Base-by-base conservation (phyloP, 352 stramenopile genomes). In the Phytophthora nicotianae region DNA sequence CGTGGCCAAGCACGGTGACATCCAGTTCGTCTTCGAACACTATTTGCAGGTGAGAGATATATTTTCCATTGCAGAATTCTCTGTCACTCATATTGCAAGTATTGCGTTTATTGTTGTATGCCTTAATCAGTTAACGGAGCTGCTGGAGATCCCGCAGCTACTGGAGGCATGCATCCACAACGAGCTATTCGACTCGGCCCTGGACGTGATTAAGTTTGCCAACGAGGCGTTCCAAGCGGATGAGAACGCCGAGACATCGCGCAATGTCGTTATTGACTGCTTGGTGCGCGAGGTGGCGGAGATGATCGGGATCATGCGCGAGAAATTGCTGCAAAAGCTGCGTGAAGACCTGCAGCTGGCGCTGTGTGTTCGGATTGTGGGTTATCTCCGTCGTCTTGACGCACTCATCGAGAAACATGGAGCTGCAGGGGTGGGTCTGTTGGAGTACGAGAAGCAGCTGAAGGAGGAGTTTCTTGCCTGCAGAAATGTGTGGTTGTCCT, bases 71-170 rank as follows among this genome's bases (percentile, higher is more conserved):
- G 48, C 23, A 38, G 16, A 17, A 16, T 52, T 40, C 27, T 11
- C 11, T 42, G 26, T 16, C 27, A 40, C 16, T 48, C 23, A 48
- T 58, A 16, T 43, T 20, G 38, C 24, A 47, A 64, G 55, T 54
- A 51, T 40, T 59, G 35, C 45, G 35, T 50, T 62, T 50, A 50
- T 64, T 53, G 27, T 66, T 21, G 3, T 43, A 17, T 41, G 32
- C 57, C 17, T 35, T 38, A 14, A 5, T 9, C 53, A 98, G 86
- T 69, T 99, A 29, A 89, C 98, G n/a, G 96, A 99, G 71, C 74
- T 99, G 19, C 77, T 99, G 50, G 96, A 99, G 80, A 93, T 99
- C 26, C 97, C 97, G 7, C 97, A 98, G 65, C 76, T 99, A 27
- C 91, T 99, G 70, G 96, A 99, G 67, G 92, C 94, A 4, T 99